A percentile compares a stretch with the other conserved stretches of the same genome.
phyloP scores from a whole-genome alignment of 305 asterid species.

The Lippia alba region DNA sequence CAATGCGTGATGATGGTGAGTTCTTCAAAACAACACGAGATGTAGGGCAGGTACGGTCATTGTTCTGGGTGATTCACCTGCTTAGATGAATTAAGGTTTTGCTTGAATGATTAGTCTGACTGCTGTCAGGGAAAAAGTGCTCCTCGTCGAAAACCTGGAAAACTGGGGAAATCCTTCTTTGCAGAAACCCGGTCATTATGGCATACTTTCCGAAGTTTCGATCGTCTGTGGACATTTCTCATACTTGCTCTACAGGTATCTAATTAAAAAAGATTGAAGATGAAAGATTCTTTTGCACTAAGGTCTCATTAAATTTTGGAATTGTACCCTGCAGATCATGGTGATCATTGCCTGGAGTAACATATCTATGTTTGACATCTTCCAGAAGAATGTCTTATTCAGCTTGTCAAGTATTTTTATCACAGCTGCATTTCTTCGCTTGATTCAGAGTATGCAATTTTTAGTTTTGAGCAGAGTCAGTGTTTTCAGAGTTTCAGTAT shows the following conservation, averaged over 20 bases:
- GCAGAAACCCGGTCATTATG: constrained; percentile 84
- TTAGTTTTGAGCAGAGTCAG: constrained; percentile 15
- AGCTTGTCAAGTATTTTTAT: constrained; percentile 76
- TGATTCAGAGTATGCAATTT: constrained; percentile 72
- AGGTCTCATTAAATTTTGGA: constrained; percentile 34
- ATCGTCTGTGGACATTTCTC: constrained; percentile 85
- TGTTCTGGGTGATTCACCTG: constrained; percentile 23
- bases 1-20: constrained; percentile 81
- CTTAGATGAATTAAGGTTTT: constrained; percentile 24
- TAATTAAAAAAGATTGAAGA: constrained; percentile 31
- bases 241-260: constrained; percentile 73
- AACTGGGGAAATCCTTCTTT: constrained; percentile 74
- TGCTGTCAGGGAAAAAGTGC: constrained; percentile 67
- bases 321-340: constrained; percentile 63
- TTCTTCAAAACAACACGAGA: constrained; percentile 72
- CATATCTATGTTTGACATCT: constrained; percentile 61
- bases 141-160: constrained; percentile 48
- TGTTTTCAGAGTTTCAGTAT: neutral
- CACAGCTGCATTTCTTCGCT: constrained; percentile 79
- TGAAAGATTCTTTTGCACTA: constrained; percentile 5
- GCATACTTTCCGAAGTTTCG: constrained; percentile 88
- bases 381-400: constrained; percentile 64
- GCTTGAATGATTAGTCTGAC: constrained; percentile 34
- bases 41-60: constrained; percentile 47
- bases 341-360: constrained; percentile 77